Percentiles rank a stretch among this genome's conserved stretches.
Evolutionary conservation across 2,329 filamentous ascomycete genomes (phyloP).

Genomic region (Clarireedia sp.): DNA sequence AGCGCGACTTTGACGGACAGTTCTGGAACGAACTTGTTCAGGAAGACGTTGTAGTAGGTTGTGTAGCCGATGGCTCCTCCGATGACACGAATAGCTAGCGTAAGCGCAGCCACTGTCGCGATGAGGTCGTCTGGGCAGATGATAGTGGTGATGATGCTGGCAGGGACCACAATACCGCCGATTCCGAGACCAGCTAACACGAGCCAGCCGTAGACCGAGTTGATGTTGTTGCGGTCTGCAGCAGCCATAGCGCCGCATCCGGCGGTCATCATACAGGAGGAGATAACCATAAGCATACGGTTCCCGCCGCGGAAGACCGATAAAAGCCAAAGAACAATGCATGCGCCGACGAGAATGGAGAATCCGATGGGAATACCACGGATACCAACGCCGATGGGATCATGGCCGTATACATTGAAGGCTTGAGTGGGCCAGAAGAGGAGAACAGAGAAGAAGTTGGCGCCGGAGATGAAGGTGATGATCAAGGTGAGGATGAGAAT

Average conservation of each 20-base stretch:
- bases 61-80: constrained; percentile 59
- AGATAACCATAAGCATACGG: constrained; percentile 49
- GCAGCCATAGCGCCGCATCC: constrained; percentile 45
- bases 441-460: constrained; percentile 38
- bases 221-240: constrained; percentile 44
- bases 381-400: constrained; percentile 55
- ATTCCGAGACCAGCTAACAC: constrained; percentile 55
- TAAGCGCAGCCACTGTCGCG: constrained; percentile 59
- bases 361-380: constrained; percentile 57
- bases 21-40: constrained; percentile 32
- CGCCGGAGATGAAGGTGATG: constrained; percentile 51
- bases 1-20: constrained; percentile 21
- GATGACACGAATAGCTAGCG: constrained; percentile 60
- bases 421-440: constrained; percentile 55
- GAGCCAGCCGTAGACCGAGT: constrained; percentile 48
- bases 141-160: constrained; percentile 60
- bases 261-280: constrained; percentile 57
- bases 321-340: constrained; percentile 50
- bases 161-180: constrained; percentile 57
- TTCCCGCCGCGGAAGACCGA: constrained; percentile 51
- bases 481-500: constrained; percentile 45
- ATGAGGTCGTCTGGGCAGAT: constrained; percentile 64
- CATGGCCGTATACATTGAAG: constrained; percentile 58
- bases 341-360: constrained; percentile 52
- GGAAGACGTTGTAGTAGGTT: constrained; percentile 49